Evolutionary conservation across 1,284 basidiomycete genomes (phyloP), one percentile per base, ranked within the genome.

Genomic region (Lentinula novae-zelandiae): DNA sequence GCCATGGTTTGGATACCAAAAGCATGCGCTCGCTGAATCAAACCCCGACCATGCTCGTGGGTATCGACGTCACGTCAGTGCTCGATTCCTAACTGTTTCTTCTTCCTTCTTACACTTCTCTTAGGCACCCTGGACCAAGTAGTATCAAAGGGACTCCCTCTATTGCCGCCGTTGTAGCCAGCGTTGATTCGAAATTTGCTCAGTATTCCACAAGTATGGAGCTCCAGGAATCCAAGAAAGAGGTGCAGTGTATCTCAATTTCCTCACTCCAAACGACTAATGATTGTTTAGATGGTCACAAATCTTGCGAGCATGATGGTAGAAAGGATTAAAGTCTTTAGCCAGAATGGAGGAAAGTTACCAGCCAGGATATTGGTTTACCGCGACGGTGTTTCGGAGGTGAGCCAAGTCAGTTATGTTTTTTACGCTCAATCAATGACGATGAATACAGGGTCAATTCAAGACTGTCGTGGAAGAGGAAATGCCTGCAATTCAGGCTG

Each of bases 91-190:
- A 9, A 10, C 46, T 46, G 15, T n/a, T 46, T 31, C 0, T 56
- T 34, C 9, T 46, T 15, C 40, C 12, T 13, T 20, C 20, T 22
- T 12, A 34, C 40, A 2, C 22, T 12, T 17, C 3, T 38, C n/a
- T 10, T 22, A 56, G 54, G 0, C 92, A 93, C 72, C 89, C 90
- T 22, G 86, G 88, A 15, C 82, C 80, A 3, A 84, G 85, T 0
- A 87, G 86, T 63, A 79, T 81, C 64, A 79, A 76, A 63, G 86
- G 84, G 9, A 90, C 81, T 2, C 91, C 92, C 1, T 91, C 89
- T 0, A 83, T 93, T 63, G 90, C 90, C 0, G 92, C 90, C 0
- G 87, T 93, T 7, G 92, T 93, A 1, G 90, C 85, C 5, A 92
- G 85, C 62, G 67, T 79, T 36, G 90, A 93, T 65, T 61, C 60